Percentiles rank a stretch among this genome's conserved stretches.
Conservation (phyloP, 108 stramenopile genomes). For the Fragilariopsis cylindrus region DNA sequence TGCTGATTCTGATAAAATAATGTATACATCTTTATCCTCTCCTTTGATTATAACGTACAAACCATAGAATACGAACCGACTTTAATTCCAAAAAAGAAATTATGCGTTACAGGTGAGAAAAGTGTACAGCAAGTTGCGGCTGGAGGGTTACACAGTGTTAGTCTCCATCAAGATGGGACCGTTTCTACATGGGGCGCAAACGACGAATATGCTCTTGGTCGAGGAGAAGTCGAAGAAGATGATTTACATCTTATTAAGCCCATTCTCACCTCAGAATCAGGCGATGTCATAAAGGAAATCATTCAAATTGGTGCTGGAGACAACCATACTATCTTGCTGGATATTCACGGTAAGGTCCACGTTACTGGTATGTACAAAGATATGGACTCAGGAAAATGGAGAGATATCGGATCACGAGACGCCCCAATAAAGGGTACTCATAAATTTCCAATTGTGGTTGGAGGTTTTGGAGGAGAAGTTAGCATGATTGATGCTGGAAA, state of each 20-base stretch:
- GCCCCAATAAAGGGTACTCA: conserved; percentile 30
- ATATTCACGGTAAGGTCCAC: conserved; percentile 62
- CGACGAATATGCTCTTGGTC: conserved; percentile 87
- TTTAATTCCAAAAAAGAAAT: conserved; percentile 9
- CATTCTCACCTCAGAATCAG: conserved; percentile 6
- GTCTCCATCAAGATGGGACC: conserved; percentile 57
- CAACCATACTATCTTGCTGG: conserved; percentile 67
- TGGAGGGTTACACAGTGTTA: conserved; percentile 84
- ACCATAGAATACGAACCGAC: conserved; percentile 29
- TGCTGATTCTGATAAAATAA: not conserved
- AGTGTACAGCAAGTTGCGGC: conserved; percentile 55
- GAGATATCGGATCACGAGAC: conserved; percentile 39
- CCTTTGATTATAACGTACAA: not conserved
- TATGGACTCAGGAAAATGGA: conserved; percentile 56
- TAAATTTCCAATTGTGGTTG: conserved; percentile 16
- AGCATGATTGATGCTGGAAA: conserved; percentile 51
- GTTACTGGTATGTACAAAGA: conserved; percentile 73
- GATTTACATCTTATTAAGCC: conserved; percentile 6
- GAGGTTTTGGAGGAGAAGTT: conserved; percentile 34
- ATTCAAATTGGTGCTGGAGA: conserved; percentile 76
- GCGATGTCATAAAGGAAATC: conserved; percentile 39
- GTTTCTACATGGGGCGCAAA: conserved; percentile 91
- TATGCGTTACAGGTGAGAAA: conserved; percentile 5
- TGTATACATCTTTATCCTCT: not conserved
- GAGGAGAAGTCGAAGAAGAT: conserved; percentile 18